Base-by-base conservation (phyloP, 1,284 basidiomycete species). In the Rhizoctonia solani region DNA sequence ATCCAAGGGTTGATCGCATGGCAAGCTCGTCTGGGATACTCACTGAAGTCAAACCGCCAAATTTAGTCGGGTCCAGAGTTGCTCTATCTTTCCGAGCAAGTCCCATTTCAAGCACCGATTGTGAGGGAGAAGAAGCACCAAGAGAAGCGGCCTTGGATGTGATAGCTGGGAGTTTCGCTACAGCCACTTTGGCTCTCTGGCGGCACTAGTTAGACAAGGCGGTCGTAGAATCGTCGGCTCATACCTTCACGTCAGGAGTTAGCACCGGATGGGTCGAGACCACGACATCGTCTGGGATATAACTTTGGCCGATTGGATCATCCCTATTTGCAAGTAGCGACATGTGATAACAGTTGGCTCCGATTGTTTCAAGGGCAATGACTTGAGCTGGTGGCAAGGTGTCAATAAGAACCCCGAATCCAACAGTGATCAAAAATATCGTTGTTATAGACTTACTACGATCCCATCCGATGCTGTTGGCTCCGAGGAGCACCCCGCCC, bases 281-380 rank as follows among this genome's bases (percentile, higher is more conserved):
- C 21, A 21, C 47, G 2, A 30, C 49, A 5, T 50, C 25, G 34
- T 49, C 32, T 21, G 59, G 59, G 11, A 63, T 63, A 25, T 52
- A 41, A 6, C 6, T 16, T 27, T 41, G 59, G 37, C 13, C 27
- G 3, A 11, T 21, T 29, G 50, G n/a, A 25, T 67, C 39, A 21
- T 69, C 5, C 32, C 25, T 25, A 37, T 72, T 73, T 29, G 66
- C 56, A 19, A 71, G 80, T 67, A 86, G 78, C 11, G 88, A 86
- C 70, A 87, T 82, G 74, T 88, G 87, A 76, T 90, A 89, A 72
- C 87, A 88, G 73, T 88, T 83, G 1, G 86, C 84, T 0, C 89
- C 89, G 58, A 82, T 82, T 1, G 88, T 70, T 41, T 88, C 89
- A 19, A 89, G 73, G 1, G 83, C 80, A 19, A 89, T 76, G 66